phyloP scores from a whole-genome alignment of 179 eudicot species.

The Carnegiea gigantea region DNA sequence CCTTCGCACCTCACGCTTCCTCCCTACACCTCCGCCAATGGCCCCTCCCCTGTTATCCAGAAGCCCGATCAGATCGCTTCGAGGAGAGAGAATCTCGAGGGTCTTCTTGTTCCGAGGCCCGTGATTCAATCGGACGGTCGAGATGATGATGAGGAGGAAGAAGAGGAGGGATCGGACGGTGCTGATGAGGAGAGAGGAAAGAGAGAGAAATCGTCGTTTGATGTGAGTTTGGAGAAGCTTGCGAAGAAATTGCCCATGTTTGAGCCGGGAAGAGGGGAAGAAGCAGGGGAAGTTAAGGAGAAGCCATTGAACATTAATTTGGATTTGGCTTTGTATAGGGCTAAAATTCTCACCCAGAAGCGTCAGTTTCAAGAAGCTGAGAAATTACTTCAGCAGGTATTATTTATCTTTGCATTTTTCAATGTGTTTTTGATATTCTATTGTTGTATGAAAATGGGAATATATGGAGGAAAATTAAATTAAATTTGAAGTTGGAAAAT shows the following conservation, averaged over 20 bases:
- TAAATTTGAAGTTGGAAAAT: no score
- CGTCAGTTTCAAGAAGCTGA: constrained; percentile 66
- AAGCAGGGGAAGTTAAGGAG: constrained; percentile 25
- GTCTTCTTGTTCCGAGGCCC: constrained; percentile 62
- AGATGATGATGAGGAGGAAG: constrained; percentile 20
- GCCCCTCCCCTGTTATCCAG: constrained; percentile 21
- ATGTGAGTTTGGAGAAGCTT: constrained; percentile 52
- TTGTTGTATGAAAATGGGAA: no score
- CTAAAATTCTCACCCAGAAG: constrained; percentile 59
- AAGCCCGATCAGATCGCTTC: constrained; percentile 17
- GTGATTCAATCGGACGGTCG: constrained; percentile 42
- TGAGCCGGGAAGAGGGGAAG: constrained; percentile 61
- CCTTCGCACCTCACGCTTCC: constrained; percentile 32
- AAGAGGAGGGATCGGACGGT: background rate
- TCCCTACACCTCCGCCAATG: constrained; percentile 29
- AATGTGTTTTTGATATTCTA: no score
- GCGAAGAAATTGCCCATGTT: constrained; percentile 82
- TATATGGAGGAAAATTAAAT: no score
- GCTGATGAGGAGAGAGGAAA: constrained; percentile 18
- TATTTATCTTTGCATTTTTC: no score
- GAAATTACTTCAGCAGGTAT: constrained; percentile 67
- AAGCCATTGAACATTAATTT: constrained; percentile 66
- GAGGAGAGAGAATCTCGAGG: constrained; percentile 40
- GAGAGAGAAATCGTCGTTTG: constrained; percentile 41
- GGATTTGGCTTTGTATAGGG: constrained; percentile 82